Base-by-base conservation (phyloP, 352 stramenopile species). In the Plasmopara halstedii region DNA sequence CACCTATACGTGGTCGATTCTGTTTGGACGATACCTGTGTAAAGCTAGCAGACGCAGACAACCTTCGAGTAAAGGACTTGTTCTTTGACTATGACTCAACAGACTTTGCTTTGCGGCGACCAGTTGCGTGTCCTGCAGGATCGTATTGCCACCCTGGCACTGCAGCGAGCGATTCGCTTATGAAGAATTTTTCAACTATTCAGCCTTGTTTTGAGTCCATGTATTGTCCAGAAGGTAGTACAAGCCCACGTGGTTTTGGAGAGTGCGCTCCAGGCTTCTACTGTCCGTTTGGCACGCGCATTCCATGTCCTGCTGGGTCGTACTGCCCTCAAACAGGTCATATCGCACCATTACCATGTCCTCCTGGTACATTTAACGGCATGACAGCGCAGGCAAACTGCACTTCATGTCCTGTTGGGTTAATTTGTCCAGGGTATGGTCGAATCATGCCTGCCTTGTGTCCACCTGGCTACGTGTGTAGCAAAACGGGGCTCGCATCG, bases 361-460 rank as follows among this genome's bases (percentile, higher is more conserved):
- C 78, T 9, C 94, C 94, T 20, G 94, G 92, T 2, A 77, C 62
- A 10, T 99, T 97, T 62, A 98, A 97, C 45, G 87, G 70, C 0
- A 96, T 97, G 88, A 71, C 96, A 21, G 84, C 70, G 9, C 92
- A 98, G 52, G 46, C 67, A 1, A 69, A 78, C 39, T 99, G 95
- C 59, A 90, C 72, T 0, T 39, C 48, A 0, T 99, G 95, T 58
- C 88, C 85, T 0, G 68, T 87, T 14, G 93, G 95, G 17, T 97
- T 91, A 57, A 94, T 98, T 15, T 98, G 95, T 53, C 93, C 94
- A 18, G 85, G 85, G 13, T 97, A 95, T 55, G 91, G 91, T 26
- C 76, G 93, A 4, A 50, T 95, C n/a, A 64, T 93, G 46, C 94
- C 94, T 18, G 81, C 80, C 0, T 81, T 97, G 19, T 99, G 94